Conservation (phyloP, 371 early-diverging fungal genomes). For the Mortierella polycephala region DNA sequence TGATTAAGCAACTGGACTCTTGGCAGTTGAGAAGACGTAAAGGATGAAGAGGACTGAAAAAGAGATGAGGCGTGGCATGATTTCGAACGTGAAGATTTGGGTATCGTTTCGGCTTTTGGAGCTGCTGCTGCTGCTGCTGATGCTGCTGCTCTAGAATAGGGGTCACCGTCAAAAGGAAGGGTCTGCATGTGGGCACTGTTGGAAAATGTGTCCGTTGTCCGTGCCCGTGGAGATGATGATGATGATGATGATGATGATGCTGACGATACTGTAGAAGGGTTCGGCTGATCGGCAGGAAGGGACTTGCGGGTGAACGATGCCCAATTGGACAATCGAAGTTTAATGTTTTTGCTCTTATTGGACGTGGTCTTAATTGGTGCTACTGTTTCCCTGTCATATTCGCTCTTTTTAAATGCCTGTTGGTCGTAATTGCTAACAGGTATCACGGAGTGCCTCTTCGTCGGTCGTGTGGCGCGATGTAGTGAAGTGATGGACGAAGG, state of each 20-base stretch:
- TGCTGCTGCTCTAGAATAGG: neutral
- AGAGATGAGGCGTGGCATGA: neutral
- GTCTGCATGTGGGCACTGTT: neutral
- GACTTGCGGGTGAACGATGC: conserved; percentile 25
- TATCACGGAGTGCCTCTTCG: conserved; percentile 19
- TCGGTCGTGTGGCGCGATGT: conserved; percentile 32
- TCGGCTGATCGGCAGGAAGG: neutral
- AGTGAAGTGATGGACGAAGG: conserved; percentile 38
- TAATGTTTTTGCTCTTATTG: conserved; percentile 2
- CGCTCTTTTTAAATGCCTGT: neutral
- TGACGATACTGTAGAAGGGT: neutral
- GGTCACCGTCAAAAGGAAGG: too few species aligned
- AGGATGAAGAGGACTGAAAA: neutral
- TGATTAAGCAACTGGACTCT: conserved; percentile 14
- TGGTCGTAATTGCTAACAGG: neutral
- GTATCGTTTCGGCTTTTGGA: conserved; percentile 1
- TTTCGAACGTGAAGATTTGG: neutral
- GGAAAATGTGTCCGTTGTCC: too few species aligned
- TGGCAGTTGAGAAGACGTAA: conserved; percentile 14
- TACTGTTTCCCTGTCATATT: neutral
- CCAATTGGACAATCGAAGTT: conserved; percentile 31
- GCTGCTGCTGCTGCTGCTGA: neutral
- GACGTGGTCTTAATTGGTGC: neutral
- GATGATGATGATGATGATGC: neutral
- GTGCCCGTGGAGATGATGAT: neutral